Evolutionary conservation across 768 basidiomycete species (phyloP), one percentile per base, ranked within the genome.

Genomic region (Leucosporidium creatinivorum): DNA sequence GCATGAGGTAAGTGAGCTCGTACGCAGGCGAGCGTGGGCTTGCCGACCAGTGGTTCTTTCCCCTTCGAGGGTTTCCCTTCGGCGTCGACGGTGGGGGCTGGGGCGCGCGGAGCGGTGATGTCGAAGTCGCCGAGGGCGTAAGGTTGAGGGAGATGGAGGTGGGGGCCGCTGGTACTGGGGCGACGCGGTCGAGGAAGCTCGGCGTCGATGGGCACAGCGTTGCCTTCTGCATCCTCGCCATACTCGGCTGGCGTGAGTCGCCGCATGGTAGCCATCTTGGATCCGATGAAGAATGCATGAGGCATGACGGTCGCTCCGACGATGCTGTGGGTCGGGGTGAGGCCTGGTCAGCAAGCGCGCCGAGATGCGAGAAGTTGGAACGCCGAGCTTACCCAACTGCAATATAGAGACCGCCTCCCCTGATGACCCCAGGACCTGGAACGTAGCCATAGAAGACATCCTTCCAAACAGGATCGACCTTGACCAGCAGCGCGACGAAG

Each of bases 211-310:
- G 26, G 30, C 58, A 73, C 77, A 77, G 57, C 75, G 48, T 33
- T 44, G 8, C 39, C 73, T 58, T 36, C 60, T 33, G 60, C 64
- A 48, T 56, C 74, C 69, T 44, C 73, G 69, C 63, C 66, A 18
- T 63, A 54, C 7, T 23, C 47, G 48, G 54, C 26, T 2, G 17
- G 61, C 7, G 19, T 3, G 48, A 25, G 74, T 55, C 92, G 81
- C 65, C 92, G 87, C 76, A 92, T 89, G 0, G 89, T 91, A 3
- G 91, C 87, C 7, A 96, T 84, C 36, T 85, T 84, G 4, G 89
- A 91, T 8, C 92, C 93, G 21, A 96, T 81, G 80, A 89, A 92
- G n/a, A 96, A 81, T 67, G 87, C 87, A 77, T 93, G 92, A 0
- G 92, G 92, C 92, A 93, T 93, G 67, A 92, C 87, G 4, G 91